These are phyloP conservation scores for Tylopilus orsonianus DNA, from an alignment of 1,284 basidiomycete species.

Conservation along the genomic window DNA sequence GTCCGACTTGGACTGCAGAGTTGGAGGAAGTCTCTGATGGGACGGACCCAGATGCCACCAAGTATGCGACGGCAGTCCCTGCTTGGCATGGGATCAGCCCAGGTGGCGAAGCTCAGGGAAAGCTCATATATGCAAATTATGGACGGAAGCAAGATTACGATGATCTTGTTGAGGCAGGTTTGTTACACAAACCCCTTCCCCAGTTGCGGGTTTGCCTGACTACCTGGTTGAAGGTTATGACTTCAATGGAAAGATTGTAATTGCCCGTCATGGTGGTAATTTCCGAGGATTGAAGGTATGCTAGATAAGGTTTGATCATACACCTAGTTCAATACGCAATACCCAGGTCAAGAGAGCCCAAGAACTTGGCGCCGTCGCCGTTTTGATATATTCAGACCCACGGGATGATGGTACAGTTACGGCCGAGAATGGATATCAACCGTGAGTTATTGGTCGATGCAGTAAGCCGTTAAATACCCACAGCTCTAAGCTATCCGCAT, in stretches of 20 bases:
- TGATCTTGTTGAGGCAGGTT: constrained; percentile 32
- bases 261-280: constrained; percentile 64
- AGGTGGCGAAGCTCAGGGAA: constrained; percentile 52
- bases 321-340: constrained; percentile 1
- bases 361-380: constrained; percentile 64
- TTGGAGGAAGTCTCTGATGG: constrained; percentile 50
- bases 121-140: constrained; percentile 66
- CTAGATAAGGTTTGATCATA: neutral
- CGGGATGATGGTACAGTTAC: constrained; percentile 74
- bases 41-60: constrained; percentile 47
- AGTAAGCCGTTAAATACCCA: constrained; percentile 9
- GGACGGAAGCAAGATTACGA: constrained; percentile 54
- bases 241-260: constrained; percentile 64
- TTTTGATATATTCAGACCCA: constrained; percentile 72
- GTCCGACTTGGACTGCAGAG: constrained; percentile 51
- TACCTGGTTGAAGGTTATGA: constrained; percentile 47
- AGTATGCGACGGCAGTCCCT: constrained; percentile 42
- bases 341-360: constrained; percentile 62
- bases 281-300: constrained; percentile 71
- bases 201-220: neutral
- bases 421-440: constrained; percentile 58
- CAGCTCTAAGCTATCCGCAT: constrained; percentile 48
- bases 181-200: neutral
- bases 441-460: constrained; percentile 31
- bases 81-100: constrained; percentile 54